Conservation (phyloP, 2,329 filamentous ascomycete genomes). For the Alternaria angustiovoidea region DNA sequence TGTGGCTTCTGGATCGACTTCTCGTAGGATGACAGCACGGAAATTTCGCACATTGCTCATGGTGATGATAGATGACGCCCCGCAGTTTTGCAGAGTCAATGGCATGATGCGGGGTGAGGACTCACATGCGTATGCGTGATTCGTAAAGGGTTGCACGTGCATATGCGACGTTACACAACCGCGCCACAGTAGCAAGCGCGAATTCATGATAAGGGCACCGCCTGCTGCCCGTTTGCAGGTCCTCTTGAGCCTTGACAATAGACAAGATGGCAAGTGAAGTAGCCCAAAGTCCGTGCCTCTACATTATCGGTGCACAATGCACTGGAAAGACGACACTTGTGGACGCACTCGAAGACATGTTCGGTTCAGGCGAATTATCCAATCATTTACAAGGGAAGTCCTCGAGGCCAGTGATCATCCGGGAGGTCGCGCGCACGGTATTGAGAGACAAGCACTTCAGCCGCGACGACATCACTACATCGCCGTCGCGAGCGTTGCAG, state of each 20-base stretch:
- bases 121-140: not conserved
- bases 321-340: slow-evolving; percentile 59
- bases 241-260: not conserved
- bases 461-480: slow-evolving; percentile 45
- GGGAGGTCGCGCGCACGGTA: slow-evolving; percentile 52
- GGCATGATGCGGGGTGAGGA: too few species aligned
- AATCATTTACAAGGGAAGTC: not conserved
- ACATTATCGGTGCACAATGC: slow-evolving; percentile 57
- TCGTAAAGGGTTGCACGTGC: slow-evolving; percentile 13
- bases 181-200: not conserved
- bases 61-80: too few species aligned
- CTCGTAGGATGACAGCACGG: too few species aligned
- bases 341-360: slow-evolving; percentile 43
- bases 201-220: slow-evolving; percentile 21
- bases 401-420: slow-evolving; percentile 35
- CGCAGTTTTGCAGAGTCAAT: too few species aligned
- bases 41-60: too few species aligned
- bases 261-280: not conserved
- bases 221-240: not conserved
- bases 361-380: not conserved
- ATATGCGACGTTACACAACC: not conserved
- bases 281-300: slow-evolving; percentile 36
- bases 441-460: slow-evolving; percentile 45
- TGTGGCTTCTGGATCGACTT: too few species aligned
- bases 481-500: slow-evolving; percentile 38